Percentiles rank a stretch among this genome's conserved stretches.
Evolutionary conservation across 495 filamentous ascomycete genomes (phyloP).

Genomic region (Apiosordaria backusii): DNA sequence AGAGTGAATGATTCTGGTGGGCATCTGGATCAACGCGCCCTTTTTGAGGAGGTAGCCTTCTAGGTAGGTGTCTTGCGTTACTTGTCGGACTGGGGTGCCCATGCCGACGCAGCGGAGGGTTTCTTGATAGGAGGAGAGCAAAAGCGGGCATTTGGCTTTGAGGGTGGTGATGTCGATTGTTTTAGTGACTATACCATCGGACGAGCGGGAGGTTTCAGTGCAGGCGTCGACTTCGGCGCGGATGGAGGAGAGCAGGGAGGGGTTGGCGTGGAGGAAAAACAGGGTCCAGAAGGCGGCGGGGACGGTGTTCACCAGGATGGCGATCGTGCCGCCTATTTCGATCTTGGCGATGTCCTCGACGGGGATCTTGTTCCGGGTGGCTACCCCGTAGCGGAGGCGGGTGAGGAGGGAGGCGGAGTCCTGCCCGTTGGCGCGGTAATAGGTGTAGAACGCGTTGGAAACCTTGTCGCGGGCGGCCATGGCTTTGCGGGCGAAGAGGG

Average conservation of each 20-base stretch:
- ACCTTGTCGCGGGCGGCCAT: slow-evolving; percentile 37
- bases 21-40: slow-evolving; percentile 32
- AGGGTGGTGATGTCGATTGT: slow-evolving; percentile 24
- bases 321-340: slow-evolving; percentile 39
- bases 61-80: slow-evolving; percentile 33
- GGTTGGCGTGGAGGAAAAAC: slow-evolving; percentile 39
- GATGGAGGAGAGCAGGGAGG: slow-evolving; percentile 30
- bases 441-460: slow-evolving; percentile 39
- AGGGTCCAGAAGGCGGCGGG: slow-evolving; percentile 48
- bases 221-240: not conserved
- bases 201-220: not conserved
- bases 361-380: slow-evolving; percentile 31
- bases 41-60: slow-evolving; percentile 35
- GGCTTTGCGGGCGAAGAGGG: slow-evolving; percentile 41
- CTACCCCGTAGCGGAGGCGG: slow-evolving; percentile 35
- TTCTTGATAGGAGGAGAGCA: slow-evolving; percentile 41
- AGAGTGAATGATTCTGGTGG: slow-evolving; percentile 26
- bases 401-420: slow-evolving; percentile 10
- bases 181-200: not conserved
- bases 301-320: slow-evolving; percentile 45
- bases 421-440: slow-evolving; percentile 36
- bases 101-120: slow-evolving; percentile 17
- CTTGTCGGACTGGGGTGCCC: slow-evolving; percentile 27
- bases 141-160: slow-evolving; percentile 37
- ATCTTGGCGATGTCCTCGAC: slow-evolving; percentile 42